These are phyloP conservation scores for Mucor lusitanicus DNA, from an alignment of 371 early-diverging fungal genomes.

Conservation along the genomic window DNA sequence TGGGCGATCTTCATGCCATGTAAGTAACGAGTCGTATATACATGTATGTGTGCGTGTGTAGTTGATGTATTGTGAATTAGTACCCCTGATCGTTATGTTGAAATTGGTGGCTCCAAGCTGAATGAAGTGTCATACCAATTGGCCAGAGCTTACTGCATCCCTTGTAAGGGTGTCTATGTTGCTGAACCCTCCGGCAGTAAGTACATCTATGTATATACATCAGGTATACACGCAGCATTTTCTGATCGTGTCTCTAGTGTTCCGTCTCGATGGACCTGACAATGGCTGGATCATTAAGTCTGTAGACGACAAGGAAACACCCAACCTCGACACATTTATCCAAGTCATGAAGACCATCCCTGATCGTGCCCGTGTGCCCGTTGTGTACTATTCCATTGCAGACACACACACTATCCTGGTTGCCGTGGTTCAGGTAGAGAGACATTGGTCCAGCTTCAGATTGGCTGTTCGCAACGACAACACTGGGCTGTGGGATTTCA, in stretches of 20 bases:
- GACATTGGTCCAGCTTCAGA: constrained; percentile 82
- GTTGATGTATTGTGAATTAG: constrained; percentile 12
- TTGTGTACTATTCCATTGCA: constrained; percentile 82
- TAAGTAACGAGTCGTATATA: constrained; percentile 25
- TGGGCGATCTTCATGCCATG: constrained; percentile 77
- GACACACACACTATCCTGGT: constrained; percentile 75
- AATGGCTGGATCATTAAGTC: constrained; percentile 80
- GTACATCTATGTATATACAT: too few species aligned
- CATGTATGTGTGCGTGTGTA: neutral
- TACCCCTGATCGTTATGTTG: constrained; percentile 80
- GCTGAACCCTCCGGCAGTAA: constrained; percentile 58
- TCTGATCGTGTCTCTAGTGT: constrained; percentile 56
- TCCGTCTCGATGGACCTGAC: constrained; percentile 77
- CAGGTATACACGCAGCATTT: too few species aligned
- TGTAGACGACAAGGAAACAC: constrained; percentile 74
- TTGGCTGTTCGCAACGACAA: constrained; percentile 76
- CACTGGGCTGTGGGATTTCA: constrained; percentile 82
- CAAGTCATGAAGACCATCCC: constrained; percentile 75
- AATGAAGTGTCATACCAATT: constrained; percentile 90
- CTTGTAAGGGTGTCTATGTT: constrained; percentile 87
- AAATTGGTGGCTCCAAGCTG: constrained; percentile 87
- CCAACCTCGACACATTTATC: constrained; percentile 75
- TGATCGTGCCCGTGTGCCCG: constrained; percentile 75
- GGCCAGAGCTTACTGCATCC: constrained; percentile 79
- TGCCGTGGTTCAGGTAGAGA: constrained; percentile 73